These are phyloP conservation scores for Chlorella vulgaris DNA, from an alignment of 139 green algal genomes.

Conservation along the genomic window DNA sequence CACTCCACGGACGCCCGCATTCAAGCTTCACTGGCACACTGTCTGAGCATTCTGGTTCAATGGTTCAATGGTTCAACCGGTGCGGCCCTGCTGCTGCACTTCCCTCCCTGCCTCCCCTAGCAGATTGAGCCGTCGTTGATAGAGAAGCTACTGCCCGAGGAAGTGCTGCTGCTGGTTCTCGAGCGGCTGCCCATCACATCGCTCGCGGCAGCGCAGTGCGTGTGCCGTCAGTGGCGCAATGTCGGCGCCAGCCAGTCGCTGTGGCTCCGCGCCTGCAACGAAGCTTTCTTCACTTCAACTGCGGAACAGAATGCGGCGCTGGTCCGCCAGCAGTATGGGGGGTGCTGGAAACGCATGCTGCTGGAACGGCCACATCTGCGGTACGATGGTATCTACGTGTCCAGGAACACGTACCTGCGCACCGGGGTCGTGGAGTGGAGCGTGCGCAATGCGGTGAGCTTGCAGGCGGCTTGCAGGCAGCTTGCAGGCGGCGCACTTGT, in stretches of 20 bases:
- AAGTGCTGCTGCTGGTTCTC: constrained; percentile 73
- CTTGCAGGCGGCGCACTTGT: background rate
- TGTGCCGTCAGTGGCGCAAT: constrained; percentile 73
- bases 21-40: too few relatives aligned
- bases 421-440: constrained; percentile 64
- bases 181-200: constrained; percentile 53
- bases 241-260: constrained; percentile 54
- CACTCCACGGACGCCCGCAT: too few relatives aligned
- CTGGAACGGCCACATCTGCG: constrained; percentile 68
- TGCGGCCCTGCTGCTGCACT: background rate
- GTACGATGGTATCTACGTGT: constrained; percentile 60
- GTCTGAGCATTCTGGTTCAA: too few relatives aligned
- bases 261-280: constrained; percentile 71
- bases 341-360: constrained; percentile 79
- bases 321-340: constrained; percentile 42
- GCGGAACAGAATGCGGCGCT: constrained; percentile 37
- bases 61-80: too few relatives aligned
- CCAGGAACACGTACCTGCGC: constrained; percentile 86
- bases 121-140: constrained; percentile 68
- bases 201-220: constrained; percentile 62
- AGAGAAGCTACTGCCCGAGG: constrained; percentile 73
- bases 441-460: constrained; percentile 59
- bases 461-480: constrained; percentile 54
- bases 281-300: constrained; percentile 55
- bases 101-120: background rate